Evolutionary conservation across 805 yeast genomes (phyloP).

Genomic region (Alloascoidea africana): DNA sequence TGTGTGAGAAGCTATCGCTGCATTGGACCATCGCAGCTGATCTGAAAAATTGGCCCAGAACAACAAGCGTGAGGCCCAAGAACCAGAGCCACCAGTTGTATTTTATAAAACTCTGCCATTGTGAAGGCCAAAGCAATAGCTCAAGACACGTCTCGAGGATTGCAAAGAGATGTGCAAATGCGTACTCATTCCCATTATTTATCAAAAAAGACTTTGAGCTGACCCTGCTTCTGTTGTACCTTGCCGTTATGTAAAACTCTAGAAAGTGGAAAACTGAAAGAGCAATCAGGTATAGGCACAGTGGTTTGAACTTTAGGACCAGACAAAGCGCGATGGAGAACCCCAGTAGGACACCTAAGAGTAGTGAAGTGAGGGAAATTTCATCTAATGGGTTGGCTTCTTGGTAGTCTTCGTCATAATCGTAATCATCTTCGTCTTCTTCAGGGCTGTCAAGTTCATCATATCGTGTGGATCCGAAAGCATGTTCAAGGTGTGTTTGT

Average conservation of each 20-base stretch:
- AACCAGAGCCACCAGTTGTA: slow-evolving; percentile 10
- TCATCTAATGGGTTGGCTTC: slow-evolving; percentile 10
- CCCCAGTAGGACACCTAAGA: slow-evolving; percentile 15
- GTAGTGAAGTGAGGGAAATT: slow-evolving; percentile 15
- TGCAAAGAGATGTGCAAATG: slow-evolving; percentile 40
- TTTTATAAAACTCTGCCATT: too few species aligned
- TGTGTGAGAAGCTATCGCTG: slow-evolving; percentile 73
- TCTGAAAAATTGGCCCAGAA: slow-evolving; percentile 54
- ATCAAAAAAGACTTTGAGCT: slow-evolving; percentile 57
- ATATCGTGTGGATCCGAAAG: too few species aligned
- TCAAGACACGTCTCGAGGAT: slow-evolving; percentile 34
- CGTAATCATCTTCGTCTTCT: not conserved
- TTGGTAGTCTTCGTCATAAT: not conserved
- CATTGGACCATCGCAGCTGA: slow-evolving; percentile 81
- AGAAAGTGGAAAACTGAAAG: slow-evolving; percentile 59
- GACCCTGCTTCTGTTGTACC: slow-evolving; percentile 50
- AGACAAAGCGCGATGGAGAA: slow-evolving; percentile 4
- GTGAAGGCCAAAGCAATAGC: too few species aligned
- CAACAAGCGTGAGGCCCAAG: slow-evolving; percentile 32
- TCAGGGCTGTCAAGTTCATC: too few species aligned
- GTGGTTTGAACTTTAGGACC: slow-evolving; percentile 9
- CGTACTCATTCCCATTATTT: slow-evolving; percentile 46
- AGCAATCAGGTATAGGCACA: slow-evolving; percentile 31
- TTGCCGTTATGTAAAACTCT: slow-evolving; percentile 73
- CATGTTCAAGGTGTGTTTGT: too few species aligned